Evolutionary conservation across 140 eudicot genomes (phyloP).

Genomic region (Ambrosia hybrid): DNA sequence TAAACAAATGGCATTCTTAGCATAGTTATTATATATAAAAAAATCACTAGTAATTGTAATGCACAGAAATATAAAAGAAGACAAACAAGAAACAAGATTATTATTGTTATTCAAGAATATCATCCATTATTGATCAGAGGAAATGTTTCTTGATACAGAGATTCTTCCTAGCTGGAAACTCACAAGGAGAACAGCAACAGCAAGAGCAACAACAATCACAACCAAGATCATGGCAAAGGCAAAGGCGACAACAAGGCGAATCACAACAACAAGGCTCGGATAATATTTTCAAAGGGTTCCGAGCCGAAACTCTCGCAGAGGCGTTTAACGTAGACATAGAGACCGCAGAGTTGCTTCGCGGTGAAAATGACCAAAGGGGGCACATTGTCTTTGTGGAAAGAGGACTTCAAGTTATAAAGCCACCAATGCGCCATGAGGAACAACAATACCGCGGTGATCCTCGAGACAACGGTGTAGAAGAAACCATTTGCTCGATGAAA

Average conservation of each 20-base stretch:
- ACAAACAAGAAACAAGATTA: too few species aligned
- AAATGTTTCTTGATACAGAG: slow-evolving; percentile 36
- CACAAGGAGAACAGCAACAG: slow-evolving; percentile 24
- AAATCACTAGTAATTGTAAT: too few species aligned
- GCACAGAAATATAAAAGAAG: too few species aligned
- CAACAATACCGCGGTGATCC: slow-evolving; percentile 8
- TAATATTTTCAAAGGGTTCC: slow-evolving; percentile 60
- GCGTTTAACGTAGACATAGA: slow-evolving; percentile 47
- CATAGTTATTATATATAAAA: too few species aligned
- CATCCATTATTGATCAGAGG: too few species aligned
- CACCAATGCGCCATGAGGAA: slow-evolving; percentile 21
- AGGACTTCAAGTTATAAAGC: slow-evolving; percentile 49
- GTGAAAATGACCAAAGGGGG: slow-evolving; percentile 62
- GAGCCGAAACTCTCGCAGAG: slow-evolving; percentile 23
- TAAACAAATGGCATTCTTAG: too few species aligned
- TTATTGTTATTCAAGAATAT: too few species aligned
- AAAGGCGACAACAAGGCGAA: slow-evolving; percentile 1
- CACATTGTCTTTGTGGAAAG: slow-evolving; percentile 46
- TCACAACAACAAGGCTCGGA: slow-evolving; percentile 24
- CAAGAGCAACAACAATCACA: slow-evolving; percentile 26
- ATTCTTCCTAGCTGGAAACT: slow-evolving; percentile 71
- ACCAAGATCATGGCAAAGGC: slow-evolving; percentile 18
- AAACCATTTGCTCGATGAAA: slow-evolving; percentile 67
- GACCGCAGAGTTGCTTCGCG: slow-evolving; percentile 42
- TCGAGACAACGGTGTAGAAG: slow-evolving; percentile 61